A percentile compares a stretch with the other conserved stretches of the same genome.
Conservation (phyloP, 345 rosid genomes). For the Syzygium aromaticum region DNA sequence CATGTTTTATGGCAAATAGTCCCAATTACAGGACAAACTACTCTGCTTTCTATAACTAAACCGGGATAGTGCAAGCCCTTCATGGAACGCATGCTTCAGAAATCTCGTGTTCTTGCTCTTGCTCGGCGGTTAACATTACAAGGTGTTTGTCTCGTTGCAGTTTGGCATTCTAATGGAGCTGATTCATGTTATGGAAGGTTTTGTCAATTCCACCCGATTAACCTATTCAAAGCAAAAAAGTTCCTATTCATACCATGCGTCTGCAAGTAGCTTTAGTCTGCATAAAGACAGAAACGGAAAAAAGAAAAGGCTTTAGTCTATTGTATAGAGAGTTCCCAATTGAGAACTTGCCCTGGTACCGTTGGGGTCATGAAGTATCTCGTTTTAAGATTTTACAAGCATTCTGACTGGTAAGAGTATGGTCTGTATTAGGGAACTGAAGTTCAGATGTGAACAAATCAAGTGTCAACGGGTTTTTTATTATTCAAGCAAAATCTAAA, state of each 20-base stretch:
- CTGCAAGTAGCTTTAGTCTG: not conserved
- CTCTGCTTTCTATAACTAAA: not conserved
- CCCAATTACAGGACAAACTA: not conserved
- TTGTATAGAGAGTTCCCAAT: not conserved
- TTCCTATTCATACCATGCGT: not conserved
- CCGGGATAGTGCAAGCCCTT: not conserved
- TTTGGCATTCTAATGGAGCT: not conserved
- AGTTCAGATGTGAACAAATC: not conserved
- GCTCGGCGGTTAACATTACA: not conserved
- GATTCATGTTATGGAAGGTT: not conserved
- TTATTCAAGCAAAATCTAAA: not conserved
- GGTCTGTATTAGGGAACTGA: not conserved
- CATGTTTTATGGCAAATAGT: not conserved
- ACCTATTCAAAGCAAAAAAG: not conserved
- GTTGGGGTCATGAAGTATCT: not conserved
- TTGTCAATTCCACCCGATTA: not conserved
- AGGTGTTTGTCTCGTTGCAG: not conserved
- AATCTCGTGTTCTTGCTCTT: not conserved
- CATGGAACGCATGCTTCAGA: not conserved
- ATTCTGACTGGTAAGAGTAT: not conserved
- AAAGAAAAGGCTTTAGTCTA: not conserved
- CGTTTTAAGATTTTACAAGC: not conserved
- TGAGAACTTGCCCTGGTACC: not conserved
- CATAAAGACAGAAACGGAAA: not conserved
- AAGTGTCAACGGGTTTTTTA: not conserved